Conservation (phyloP, 768 basidiomycete species). For the Pulveroboletus sp. region DNA sequence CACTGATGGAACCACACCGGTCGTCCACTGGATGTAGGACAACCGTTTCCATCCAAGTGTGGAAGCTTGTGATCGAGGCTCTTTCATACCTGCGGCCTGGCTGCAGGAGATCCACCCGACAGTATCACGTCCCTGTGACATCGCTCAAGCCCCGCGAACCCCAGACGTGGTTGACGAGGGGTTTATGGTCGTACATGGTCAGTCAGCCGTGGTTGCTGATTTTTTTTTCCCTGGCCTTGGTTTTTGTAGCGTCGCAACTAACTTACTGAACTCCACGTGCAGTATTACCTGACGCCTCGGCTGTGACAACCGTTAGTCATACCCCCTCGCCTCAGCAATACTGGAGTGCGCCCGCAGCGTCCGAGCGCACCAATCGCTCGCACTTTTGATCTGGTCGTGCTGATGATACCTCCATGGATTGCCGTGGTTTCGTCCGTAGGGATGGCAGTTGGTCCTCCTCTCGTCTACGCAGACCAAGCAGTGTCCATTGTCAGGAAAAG, state of each 20-base stretch:
- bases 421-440: slow-evolving; percentile 64
- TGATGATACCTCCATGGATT: slow-evolving; percentile 56
- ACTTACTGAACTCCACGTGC: slow-evolving; percentile 1
- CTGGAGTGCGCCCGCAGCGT: slow-evolving; percentile 1
- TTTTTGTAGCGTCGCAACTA: background rate
- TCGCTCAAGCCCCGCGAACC: slow-evolving; percentile 7
- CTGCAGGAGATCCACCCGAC: slow-evolving; percentile 5
- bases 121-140: slow-evolving; percentile 3
- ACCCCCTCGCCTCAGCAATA: background rate
- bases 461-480: slow-evolving; percentile 83
- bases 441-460: slow-evolving; percentile 81
- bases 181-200: background rate
- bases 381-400: background rate
- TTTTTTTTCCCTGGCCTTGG: background rate
- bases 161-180: background rate
- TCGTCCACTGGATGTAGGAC: slow-evolving; percentile 5
- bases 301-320: slow-evolving; percentile 8
- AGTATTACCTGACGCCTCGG: background rate
- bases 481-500: slow-evolving; percentile 76
- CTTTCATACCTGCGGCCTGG: slow-evolving; percentile 9
- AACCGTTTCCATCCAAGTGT: slow-evolving; percentile 12
- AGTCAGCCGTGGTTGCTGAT: background rate
- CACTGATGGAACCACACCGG: background rate
- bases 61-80: slow-evolving; percentile 17
- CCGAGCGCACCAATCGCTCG: background rate